These are phyloP conservation scores for Phytophthora syringae DNA, from an alignment of 352 stramenopile genomes.

Conservation along the genomic window DNA sequence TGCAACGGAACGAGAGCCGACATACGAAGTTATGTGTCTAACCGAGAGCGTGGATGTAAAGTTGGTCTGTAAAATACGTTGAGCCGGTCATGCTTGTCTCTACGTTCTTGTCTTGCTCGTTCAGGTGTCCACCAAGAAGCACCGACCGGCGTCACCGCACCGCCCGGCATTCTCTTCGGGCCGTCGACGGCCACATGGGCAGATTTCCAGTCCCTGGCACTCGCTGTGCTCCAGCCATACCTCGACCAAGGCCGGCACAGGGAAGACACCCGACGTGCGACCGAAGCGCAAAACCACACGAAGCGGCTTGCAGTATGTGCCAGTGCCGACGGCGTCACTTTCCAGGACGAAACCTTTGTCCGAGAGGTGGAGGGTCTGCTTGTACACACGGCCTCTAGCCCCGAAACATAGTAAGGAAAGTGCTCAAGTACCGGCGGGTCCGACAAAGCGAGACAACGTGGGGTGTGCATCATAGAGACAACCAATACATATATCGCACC, in stretches of 20 bases:
- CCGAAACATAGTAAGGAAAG: conserved; percentile 1
- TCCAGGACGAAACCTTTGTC: conserved; percentile 3
- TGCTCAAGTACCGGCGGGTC: conserved; percentile 2
- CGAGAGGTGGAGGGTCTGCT: background rate
- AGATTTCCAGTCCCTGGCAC: background rate
- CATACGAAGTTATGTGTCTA: background rate
- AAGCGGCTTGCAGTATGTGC: conserved; percentile 1
- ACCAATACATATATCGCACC: too few species aligned
- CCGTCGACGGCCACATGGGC: conserved; percentile 4
- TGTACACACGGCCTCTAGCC: background rate
- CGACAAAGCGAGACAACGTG: too few species aligned
- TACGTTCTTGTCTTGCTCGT: background rate
- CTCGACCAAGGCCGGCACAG: background rate
- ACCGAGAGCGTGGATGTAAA: background rate
- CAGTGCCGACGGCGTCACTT: conserved; percentile 1
- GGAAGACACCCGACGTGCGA: background rate
- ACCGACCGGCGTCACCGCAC: background rate
- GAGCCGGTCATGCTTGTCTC: background rate
- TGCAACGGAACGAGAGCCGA: conserved; percentile 13
- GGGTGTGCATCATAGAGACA: too few species aligned
- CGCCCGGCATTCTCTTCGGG: background rate
- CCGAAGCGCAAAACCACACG: background rate
- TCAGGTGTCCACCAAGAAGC: background rate
- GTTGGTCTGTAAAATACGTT: conserved; percentile 7
- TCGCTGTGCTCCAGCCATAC: background rate